Evolutionary conservation across 768 basidiomycete genomes (phyloP).

Genomic region (Podaxis carcinomalis): DNA sequence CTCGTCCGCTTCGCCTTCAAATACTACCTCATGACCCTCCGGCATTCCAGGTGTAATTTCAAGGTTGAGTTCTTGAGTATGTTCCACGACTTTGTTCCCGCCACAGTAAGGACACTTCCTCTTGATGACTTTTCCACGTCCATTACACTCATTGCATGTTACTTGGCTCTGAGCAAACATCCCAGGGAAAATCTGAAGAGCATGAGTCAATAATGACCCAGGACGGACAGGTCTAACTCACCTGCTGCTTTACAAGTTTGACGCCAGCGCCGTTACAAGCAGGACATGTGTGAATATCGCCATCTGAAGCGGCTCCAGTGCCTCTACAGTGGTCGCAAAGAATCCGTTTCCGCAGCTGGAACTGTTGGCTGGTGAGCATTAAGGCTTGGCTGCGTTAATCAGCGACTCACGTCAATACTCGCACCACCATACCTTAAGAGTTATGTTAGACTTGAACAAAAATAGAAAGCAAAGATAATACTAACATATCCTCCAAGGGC

Average conservation of each 20-base stretch:
- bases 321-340: slow-evolving; percentile 98
- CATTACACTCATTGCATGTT: slow-evolving; percentile 80
- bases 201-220: background rate
- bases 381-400: background rate
- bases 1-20: slow-evolving; percentile 97
- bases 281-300: slow-evolving; percentile 83
- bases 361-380: slow-evolving; percentile 41
- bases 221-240: slow-evolving; percentile 11
- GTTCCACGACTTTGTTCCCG: slow-evolving; percentile 79
- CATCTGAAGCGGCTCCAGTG: slow-evolving; percentile 85
- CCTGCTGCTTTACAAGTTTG: slow-evolving; percentile 82
- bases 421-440: slow-evolving; percentile 71
- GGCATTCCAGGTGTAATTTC: slow-evolving; percentile 87
- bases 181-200: slow-evolving; percentile 76
- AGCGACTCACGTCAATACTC: slow-evolving; percentile 67
- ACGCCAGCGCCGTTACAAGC: slow-evolving; percentile 84
- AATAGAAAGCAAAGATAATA: background rate
- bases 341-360: slow-evolving; percentile 86
- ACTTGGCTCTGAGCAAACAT: slow-evolving; percentile 91
- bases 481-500: slow-evolving; percentile 77
- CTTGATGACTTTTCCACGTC: slow-evolving; percentile 76
- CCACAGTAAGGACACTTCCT: slow-evolving; percentile 78
- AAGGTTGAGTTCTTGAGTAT: slow-evolving; percentile 77
- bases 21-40: slow-evolving; percentile 89
- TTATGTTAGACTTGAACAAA: slow-evolving; percentile 11